Evolutionary conservation across 179 eudicot species (phyloP).

Genomic region (Amaranthus tricolor): DNA sequence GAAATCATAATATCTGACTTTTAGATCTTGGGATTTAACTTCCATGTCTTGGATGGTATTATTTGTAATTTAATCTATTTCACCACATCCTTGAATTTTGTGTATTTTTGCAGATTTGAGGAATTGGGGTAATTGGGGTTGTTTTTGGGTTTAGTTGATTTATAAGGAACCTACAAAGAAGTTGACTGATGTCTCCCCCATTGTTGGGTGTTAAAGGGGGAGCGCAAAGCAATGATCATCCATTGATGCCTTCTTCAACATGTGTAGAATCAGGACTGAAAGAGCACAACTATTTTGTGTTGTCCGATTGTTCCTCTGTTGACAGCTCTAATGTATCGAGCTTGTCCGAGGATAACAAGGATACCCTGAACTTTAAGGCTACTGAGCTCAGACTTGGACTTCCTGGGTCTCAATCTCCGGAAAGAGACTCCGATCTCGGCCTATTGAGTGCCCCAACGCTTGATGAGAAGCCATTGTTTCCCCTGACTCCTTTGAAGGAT

Average conservation of each 20-base stretch:
- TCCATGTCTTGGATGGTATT: too few relatives aligned
- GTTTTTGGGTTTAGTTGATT: background rate
- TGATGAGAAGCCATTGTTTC: constrained; percentile 76
- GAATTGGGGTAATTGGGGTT: constrained; percentile 2
- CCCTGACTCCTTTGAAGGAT: constrained; percentile 69
- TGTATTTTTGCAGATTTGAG: constrained; percentile 10
- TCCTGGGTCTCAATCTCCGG: constrained; percentile 90
- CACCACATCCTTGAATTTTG: background rate
- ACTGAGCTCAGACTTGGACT: constrained; percentile 90
- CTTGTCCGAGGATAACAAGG: constrained; percentile 46
- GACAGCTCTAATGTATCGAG: constrained; percentile 64
- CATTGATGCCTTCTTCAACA: constrained; percentile 44
- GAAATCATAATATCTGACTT: too few relatives aligned
- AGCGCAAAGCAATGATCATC: constrained; percentile 42
- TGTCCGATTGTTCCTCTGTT: constrained; percentile 78
- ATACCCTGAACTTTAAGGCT: constrained; percentile 67
- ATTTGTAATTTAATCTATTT: too few relatives aligned
- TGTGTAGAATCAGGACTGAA: constrained; percentile 42
- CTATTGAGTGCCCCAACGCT: constrained; percentile 42
- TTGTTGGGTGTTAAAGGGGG: constrained; percentile 65
- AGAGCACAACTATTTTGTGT: constrained; percentile 71
- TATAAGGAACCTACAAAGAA: background rate
- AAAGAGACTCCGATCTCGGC: constrained; percentile 46
- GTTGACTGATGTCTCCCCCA: constrained; percentile 65
- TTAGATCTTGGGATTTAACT: too few relatives aligned